Evolutionary conservation across 1,139 yeast species (phyloP), one percentile per base, ranked within the genome.

Genomic region (Taiozyma onychis): DNA sequence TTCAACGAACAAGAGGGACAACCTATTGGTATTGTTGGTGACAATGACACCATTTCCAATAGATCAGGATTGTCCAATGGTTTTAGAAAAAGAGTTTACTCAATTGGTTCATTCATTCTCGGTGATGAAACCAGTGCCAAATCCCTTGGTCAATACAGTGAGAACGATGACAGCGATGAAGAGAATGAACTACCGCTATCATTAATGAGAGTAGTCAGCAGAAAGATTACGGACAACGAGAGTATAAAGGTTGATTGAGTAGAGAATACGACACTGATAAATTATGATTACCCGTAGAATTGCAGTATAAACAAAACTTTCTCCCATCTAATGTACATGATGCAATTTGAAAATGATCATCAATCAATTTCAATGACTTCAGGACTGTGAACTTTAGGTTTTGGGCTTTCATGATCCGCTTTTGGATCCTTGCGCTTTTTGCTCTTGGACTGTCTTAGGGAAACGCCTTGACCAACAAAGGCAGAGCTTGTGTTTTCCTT

Each of bases 341-440:
- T 34, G 26, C 32, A 37, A 39, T 18, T 11, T 37, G 24, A 18
- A 27, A 14, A 27, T 45, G 41, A 2, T 41, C 32, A 34, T 37
- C 71, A 84, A 68, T 88, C 96, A 56, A 88, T 86, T 63, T 87
- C 90, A 54, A 88, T 87, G 32, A 80, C 78, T 55, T 88, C 95
- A 0, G 95, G 93, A 57, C 88, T 82, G 49, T 83, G 79, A 68
- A 71, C 78, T 51, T 69, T 66, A 7, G 68, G 62, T 71, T 72
- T 56, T 66, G 78, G 62, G 55, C 77, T 45, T 56, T 65, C 51
- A 67, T 74, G 68, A 54, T 73, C 66, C 67, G 64, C 67, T 24
- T 58, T 75, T 11, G 14, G 13, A 51, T 83, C 90, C 60, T 85
- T 86, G 53, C 96, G 73, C 65, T 89, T 89, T 22, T 37, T 37